Conservation (phyloP, 1,139 yeast genomes). For the Yamadazyma sp. region DNA sequence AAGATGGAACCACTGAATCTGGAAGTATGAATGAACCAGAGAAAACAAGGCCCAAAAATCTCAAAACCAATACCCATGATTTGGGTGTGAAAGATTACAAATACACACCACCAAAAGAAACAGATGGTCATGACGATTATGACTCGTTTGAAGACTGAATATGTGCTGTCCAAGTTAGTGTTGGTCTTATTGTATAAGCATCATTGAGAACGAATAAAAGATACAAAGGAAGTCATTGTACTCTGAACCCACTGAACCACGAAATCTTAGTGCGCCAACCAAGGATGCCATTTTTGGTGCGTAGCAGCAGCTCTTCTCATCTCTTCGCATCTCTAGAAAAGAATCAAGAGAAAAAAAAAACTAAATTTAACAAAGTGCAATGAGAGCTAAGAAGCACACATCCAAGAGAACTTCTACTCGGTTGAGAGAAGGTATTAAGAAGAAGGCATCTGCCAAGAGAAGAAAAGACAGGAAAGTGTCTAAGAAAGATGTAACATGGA, state of each 20-base stretch:
- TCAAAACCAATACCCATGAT: constrained; percentile 6
- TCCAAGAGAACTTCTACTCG: constrained; percentile 88
- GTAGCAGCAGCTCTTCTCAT: constrained; percentile 1
- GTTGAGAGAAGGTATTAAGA: constrained; percentile 93
- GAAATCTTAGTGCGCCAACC: background rate
- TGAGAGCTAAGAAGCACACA: constrained; percentile 65
- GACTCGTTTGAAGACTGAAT: background rate
- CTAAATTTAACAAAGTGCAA: constrained; percentile 12
- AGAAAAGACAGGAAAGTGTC: constrained; percentile 80
- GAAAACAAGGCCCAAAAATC: constrained; percentile 5
- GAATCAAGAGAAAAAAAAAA: constrained; percentile 1
- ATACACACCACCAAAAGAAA: background rate
- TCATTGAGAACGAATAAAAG: too few relatives aligned
- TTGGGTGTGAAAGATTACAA: constrained; percentile 8
- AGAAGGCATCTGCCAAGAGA: constrained; percentile 90
- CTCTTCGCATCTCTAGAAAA: constrained; percentile 4
- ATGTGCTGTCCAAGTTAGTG: background rate
- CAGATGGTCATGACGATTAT: background rate
- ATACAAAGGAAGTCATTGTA: background rate
- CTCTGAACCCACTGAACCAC: too few relatives aligned
- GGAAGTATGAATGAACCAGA: background rate
- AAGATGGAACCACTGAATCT: constrained; percentile 3
- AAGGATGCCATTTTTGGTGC: background rate
- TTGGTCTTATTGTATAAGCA: too few relatives aligned
- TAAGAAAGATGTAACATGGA: constrained; percentile 94